phyloP scores from a whole-genome alignment of 805 yeast genomes.

The Monosporozyma servazzii region DNA sequence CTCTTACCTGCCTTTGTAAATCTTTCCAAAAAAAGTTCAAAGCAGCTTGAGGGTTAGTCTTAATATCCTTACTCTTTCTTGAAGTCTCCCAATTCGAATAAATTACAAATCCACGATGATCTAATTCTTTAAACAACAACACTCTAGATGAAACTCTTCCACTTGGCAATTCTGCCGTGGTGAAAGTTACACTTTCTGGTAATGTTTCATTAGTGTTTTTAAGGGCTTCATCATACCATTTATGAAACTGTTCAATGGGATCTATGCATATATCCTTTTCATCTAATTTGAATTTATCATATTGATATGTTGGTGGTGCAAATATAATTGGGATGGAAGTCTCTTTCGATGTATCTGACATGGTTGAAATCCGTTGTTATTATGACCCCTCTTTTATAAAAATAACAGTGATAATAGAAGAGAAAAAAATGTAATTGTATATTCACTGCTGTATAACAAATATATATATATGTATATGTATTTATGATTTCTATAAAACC shows the following conservation, averaged over 20 bases:
- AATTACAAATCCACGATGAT: slow-evolving; percentile 70
- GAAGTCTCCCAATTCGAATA: slow-evolving; percentile 90
- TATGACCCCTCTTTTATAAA: too few species aligned
- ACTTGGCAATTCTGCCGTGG: slow-evolving; percentile 80
- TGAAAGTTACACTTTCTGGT: slow-evolving; percentile 76
- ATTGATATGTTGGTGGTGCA: slow-evolving; percentile 86
- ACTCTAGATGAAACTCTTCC: slow-evolving; percentile 82
- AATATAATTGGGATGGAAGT: slow-evolving; percentile 32
- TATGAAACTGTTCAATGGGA: slow-evolving; percentile 71
- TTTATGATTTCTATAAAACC: neutral
- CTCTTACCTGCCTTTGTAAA: slow-evolving; percentile 83
- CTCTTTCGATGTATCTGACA: neutral
- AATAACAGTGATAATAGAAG: neutral
- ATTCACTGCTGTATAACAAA: neutral
- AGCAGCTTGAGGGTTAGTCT: slow-evolving; percentile 69
- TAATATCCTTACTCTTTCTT: slow-evolving; percentile 66
- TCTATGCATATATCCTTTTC: slow-evolving; percentile 42
- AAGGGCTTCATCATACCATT: slow-evolving; percentile 81
- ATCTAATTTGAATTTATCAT: slow-evolving; percentile 55
- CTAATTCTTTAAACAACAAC: slow-evolving; percentile 84
- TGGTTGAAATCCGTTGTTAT: neutral
- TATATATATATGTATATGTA: neutral
- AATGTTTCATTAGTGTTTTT: slow-evolving; percentile 43
- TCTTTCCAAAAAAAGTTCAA: slow-evolving; percentile 88
- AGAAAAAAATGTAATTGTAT: neutral